Percentiles rank a stretch among this genome's conserved stretches.
These are phyloP conservation scores for Diaporthe helianthi DNA, from an alignment of 2,329 filamentous ascomycete genomes.

Conservation along the genomic window DNA sequence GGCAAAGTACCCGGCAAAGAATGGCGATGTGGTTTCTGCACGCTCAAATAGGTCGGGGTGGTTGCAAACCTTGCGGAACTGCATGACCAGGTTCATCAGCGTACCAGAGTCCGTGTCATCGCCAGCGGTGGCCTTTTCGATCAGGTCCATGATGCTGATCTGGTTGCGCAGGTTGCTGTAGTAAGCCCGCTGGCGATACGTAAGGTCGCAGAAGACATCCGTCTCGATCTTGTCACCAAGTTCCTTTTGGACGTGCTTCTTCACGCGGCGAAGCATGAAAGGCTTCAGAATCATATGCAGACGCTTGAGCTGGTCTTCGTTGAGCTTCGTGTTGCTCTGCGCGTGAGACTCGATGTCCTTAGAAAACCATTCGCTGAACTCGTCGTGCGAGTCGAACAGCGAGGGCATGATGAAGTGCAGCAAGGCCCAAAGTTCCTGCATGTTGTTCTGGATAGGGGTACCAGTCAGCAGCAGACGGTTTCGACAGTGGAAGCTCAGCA, in stretches of 20 bases:
- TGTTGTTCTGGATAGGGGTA: conserved; percentile 99
- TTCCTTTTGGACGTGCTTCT: conserved; percentile 99
- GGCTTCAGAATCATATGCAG: conserved; percentile 99
- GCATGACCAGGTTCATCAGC: conserved; percentile 99
- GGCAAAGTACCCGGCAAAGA: conserved; percentile 84
- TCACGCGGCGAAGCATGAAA: conserved; percentile 99
- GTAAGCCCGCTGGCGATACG: conserved; percentile 92
- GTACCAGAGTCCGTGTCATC: conserved; percentile 95
- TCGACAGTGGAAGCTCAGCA: conserved; percentile 92
- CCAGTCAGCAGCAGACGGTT: conserved; percentile 93
- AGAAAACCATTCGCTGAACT: conserved; percentile 93
- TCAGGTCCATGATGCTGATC: conserved; percentile 98
- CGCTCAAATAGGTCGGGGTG: conserved; percentile 97
- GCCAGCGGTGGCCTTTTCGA: conserved; percentile 93
- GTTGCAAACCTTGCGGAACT: conserved; percentile 99
- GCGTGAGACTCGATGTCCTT: conserved; percentile 98
- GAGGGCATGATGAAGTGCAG: conserved; percentile 99
- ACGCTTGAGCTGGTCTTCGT: conserved; percentile 95
- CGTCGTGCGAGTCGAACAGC: conserved; percentile 91
- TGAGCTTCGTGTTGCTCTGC: conserved; percentile 98
- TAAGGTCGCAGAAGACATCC: conserved; percentile 95
- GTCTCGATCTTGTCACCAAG: conserved; percentile 98
- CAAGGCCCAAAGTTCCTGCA: conserved; percentile 98
- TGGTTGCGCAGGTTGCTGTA: conserved; percentile 93
- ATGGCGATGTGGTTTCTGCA: conserved; percentile 87